A percentile compares a stretch with the other conserved stretches of the same genome.
These are phyloP conservation scores for Beauveria brongniartii DNA, from an alignment of 2,329 filamentous ascomycete genomes.

Conservation along the genomic window DNA sequence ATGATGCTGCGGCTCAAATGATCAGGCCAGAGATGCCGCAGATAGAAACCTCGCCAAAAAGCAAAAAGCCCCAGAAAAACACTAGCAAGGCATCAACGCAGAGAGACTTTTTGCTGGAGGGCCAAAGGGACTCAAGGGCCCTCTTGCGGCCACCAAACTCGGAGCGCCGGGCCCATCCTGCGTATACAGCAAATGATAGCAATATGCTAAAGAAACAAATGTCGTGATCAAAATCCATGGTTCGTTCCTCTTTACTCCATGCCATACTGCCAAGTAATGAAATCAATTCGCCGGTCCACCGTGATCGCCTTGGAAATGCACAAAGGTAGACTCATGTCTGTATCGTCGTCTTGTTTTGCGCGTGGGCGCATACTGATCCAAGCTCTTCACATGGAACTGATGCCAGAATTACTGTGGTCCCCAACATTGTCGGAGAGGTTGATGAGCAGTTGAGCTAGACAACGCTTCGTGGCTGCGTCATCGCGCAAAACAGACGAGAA, in stretches of 20 bases:
- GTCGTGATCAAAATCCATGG: conserved; percentile 6
- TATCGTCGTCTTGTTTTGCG: neutral
- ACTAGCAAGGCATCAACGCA: neutral
- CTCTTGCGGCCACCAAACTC: neutral
- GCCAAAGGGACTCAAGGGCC: neutral
- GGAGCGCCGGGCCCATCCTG: neutral
- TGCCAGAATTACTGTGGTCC: conserved; percentile 31
- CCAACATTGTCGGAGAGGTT: conserved; percentile 87
- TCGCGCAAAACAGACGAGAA: conserved; percentile 95
- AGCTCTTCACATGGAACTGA: conserved; percentile 25
- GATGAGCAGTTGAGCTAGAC: conserved; percentile 91
- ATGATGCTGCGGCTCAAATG: neutral
- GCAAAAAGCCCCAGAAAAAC: neutral
- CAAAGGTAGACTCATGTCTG: neutral
- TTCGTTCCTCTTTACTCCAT: neutral
- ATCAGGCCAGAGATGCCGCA: neutral
- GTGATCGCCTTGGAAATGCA: conserved; percentile 7
- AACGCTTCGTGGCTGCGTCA: conserved; percentile 94
- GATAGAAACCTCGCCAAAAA: neutral
- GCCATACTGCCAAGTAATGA: neutral
- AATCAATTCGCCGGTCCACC: conserved; percentile 6
- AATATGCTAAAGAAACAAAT: neutral
- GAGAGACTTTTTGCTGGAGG: neutral
- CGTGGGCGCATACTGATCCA: neutral
- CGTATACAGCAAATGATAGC: neutral